Percentiles rank a stretch among this genome's conserved stretches.
phyloP scores from a whole-genome alignment of 306 rosid species.

The Fagus sylvatica region DNA sequence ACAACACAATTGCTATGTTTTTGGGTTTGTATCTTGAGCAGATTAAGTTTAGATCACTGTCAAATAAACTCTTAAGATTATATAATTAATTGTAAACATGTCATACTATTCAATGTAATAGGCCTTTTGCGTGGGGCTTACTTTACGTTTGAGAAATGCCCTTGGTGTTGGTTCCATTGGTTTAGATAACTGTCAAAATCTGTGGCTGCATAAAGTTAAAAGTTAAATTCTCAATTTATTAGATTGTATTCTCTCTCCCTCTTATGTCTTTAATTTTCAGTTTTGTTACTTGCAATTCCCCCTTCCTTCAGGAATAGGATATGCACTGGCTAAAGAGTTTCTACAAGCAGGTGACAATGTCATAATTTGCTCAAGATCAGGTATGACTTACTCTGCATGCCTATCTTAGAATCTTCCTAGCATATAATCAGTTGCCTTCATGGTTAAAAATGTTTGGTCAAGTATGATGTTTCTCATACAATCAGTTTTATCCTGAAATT shows the following conservation, averaged over 20 bases:
- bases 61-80: background rate
- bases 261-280: background rate
- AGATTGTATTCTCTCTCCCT: background rate
- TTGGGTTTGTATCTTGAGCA: background rate
- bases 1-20: background rate
- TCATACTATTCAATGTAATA: background rate
- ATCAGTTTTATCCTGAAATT: background rate
- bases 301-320: slow-evolving; percentile 68
- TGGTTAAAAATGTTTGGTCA: background rate
- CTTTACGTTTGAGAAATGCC: background rate
- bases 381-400: slow-evolving; percentile 31
- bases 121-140: background rate
- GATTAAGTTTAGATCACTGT: too few relatives aligned
- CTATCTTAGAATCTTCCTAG: slow-evolving; percentile 14
- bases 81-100: background rate
- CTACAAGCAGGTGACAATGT: slow-evolving; percentile 85
- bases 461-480: background rate
- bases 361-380: slow-evolving; percentile 78
- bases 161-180: background rate
- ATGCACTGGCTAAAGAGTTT: slow-evolving; percentile 80
- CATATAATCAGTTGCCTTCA: slow-evolving; percentile 16
- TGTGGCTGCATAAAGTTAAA: background rate
- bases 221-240: background rate
- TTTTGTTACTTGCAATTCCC: background rate
- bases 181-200: background rate